Base-by-base conservation (phyloP, 1,284 basidiomycete genomes). In the Cystobasidium pallidum region DNA sequence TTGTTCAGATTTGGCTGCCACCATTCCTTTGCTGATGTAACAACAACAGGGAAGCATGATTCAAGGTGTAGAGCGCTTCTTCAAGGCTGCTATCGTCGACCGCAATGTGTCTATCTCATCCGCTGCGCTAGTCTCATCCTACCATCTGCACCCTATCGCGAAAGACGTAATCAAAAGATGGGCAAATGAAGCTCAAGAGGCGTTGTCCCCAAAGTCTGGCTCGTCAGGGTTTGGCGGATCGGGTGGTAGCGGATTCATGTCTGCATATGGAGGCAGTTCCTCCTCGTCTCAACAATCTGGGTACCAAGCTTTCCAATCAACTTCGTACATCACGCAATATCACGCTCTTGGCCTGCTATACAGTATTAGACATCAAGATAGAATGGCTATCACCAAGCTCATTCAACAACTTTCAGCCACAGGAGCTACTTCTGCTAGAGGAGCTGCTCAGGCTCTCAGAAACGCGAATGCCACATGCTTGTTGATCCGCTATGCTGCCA, bases 351-450 rank as follows among this genome's bases (percentile, higher is more conserved):
- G 95, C 43, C 84, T 99, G 72, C 84, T 99, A 66, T 97, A 97
- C 82, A 85, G 94, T 75, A 97, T 99, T 78, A 88, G 96, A 52
- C 92, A 96, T 80, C 92, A 96, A 80, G 96, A 99, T 83, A 85
- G 96, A 76, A 99, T 99, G 94, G 96, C 96, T 1, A 88, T 99
- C 66, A 97, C 93, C 54, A 99, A 99, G 84, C 94, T 99, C 90
- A 94, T 99, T 63, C 96, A 99, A 82, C 95, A 98, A 81, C 77
- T 82, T 26, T 78, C 79, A 41, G 75, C 75, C 15, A 86, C 94
- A 43, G 92, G 92, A 49, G 92, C 92, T 0, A 77, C 75, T 49
- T 89, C 89, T 2, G 93, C 92, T 80, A 89, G 90, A 62, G 90
- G 90, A 26, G 86, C 88, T 66, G 89, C 88, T 19, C 90, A 88